phyloP scores from a whole-genome alignment of 768 basidiomycete species.

The Udeniomyces megalosporus region DNA sequence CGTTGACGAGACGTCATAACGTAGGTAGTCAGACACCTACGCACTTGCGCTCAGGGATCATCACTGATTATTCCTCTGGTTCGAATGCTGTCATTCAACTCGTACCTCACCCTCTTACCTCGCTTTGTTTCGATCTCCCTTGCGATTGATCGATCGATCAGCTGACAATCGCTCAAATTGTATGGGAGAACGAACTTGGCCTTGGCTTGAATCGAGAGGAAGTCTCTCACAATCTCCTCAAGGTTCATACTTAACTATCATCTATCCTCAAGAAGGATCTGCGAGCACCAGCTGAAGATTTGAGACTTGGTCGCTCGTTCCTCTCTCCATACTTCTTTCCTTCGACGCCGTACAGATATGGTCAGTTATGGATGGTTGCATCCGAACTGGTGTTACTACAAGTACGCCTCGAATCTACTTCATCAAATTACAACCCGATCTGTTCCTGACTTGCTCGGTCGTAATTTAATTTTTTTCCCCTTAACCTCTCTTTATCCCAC shows the following conservation, averaged over 20 bases:
- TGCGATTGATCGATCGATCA: slow-evolving; percentile 24
- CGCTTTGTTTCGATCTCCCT: too few species aligned
- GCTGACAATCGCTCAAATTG: slow-evolving; percentile 82
- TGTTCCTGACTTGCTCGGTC: not conserved
- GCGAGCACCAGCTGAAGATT: too few species aligned
- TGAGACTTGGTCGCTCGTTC: not conserved
- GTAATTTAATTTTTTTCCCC: not conserved
- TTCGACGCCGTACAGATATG: too few species aligned
- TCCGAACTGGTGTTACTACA: slow-evolving; percentile 65
- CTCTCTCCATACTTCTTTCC: slow-evolving; percentile 33
- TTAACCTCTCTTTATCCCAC: too few species aligned
- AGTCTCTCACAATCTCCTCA: slow-evolving; percentile 6
- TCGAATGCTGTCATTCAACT: too few species aligned
- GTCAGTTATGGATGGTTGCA: slow-evolving; percentile 85
- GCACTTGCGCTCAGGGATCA: too few species aligned
- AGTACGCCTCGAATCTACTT: not conserved
- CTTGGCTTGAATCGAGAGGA: slow-evolving; percentile 58
- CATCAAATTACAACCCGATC: not conserved
- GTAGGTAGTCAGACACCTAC: slow-evolving; percentile 30
- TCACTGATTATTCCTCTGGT: too few species aligned
- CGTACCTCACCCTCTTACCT: too few species aligned
- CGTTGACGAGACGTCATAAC: slow-evolving; percentile 62
- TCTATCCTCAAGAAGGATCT: too few species aligned
- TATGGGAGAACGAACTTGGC: slow-evolving; percentile 77
- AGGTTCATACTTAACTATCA: not conserved